phyloP scores from a whole-genome alignment of 2,329 filamentous ascomycete species.

The Talaromyces marneffei region DNA sequence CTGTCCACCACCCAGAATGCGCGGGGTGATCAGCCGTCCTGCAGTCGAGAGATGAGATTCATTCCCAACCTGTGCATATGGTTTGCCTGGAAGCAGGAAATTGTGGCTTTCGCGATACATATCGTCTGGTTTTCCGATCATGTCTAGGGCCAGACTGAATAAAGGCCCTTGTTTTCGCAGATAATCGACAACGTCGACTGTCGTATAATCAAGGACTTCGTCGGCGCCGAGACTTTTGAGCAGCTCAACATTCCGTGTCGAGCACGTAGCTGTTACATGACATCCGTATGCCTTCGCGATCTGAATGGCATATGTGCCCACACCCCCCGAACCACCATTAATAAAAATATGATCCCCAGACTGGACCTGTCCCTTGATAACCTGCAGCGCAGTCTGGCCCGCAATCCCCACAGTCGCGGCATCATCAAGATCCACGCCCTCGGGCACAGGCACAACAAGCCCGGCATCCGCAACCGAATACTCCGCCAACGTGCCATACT shows the following conservation, averaged over 20 bases:
- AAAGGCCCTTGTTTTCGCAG: slow-evolving; percentile 45
- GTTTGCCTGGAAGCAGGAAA: slow-evolving; percentile 46
- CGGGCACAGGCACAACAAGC: slow-evolving; percentile 38
- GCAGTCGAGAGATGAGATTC: slow-evolving; percentile 27
- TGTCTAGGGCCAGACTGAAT: slow-evolving; percentile 54
- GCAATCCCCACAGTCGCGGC: slow-evolving; percentile 44
- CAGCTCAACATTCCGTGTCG: slow-evolving; percentile 51
- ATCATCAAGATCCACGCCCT: slow-evolving; percentile 38
- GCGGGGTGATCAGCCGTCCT: slow-evolving; percentile 39
- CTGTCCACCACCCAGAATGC: slow-evolving; percentile 47
- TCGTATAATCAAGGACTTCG: slow-evolving; percentile 57
- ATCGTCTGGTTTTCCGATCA: slow-evolving; percentile 46
- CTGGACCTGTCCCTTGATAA: slow-evolving; percentile 43
- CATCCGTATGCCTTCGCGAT: slow-evolving; percentile 58
- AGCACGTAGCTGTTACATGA: slow-evolving; percentile 56
- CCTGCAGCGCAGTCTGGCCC: slow-evolving; percentile 46
- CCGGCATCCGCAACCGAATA: slow-evolving; percentile 35
- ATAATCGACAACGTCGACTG: slow-evolving; percentile 41
- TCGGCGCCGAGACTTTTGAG: slow-evolving; percentile 58
- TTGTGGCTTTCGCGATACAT: slow-evolving; percentile 51
- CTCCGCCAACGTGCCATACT: slow-evolving; percentile 42
- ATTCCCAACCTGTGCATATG: slow-evolving; percentile 50
- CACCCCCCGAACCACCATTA: slow-evolving; percentile 60
- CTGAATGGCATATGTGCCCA: slow-evolving; percentile 57
- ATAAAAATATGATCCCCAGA: slow-evolving; percentile 56